These are phyloP conservation scores for Laetiporus sulphureus DNA, from an alignment of 1,284 basidiomycete genomes.

Conservation along the genomic window DNA sequence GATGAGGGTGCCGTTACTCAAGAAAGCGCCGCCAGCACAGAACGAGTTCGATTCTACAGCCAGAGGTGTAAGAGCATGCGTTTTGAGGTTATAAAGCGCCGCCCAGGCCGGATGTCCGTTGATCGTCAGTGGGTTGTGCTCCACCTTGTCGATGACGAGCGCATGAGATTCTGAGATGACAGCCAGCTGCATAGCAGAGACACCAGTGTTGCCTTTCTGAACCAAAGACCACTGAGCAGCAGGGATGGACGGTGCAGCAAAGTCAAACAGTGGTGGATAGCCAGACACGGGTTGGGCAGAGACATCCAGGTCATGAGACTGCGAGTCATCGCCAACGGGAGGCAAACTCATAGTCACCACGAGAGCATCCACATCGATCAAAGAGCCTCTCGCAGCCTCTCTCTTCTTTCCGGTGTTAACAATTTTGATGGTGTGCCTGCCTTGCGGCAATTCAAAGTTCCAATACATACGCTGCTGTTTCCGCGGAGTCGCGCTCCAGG, in stretches of 20 bases:
- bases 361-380: constrained; percentile 58
- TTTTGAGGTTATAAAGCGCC: constrained; percentile 62
- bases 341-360: constrained; percentile 41
- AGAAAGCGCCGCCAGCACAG: constrained; percentile 77
- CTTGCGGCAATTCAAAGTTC: constrained; percentile 43
- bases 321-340: background rate
- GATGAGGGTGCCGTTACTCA: constrained; percentile 68
- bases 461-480: constrained; percentile 63
- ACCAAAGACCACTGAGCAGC: constrained; percentile 37
- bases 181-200: constrained; percentile 74
- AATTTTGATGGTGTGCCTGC: constrained; percentile 58
- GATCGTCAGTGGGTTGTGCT: constrained; percentile 72
- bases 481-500: constrained; percentile 32
- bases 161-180: constrained; percentile 68
- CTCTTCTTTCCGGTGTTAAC: constrained; percentile 43
- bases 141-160: constrained; percentile 77
- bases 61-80: constrained; percentile 57
- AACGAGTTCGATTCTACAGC: constrained; percentile 77
- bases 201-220: constrained; percentile 67
- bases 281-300: constrained; percentile 11
- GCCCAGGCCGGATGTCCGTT: constrained; percentile 77
- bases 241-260: constrained; percentile 18
- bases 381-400: constrained; percentile 27
- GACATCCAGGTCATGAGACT: constrained; percentile 11
- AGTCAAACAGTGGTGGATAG: constrained; percentile 13